A percentile compares a stretch with the other conserved stretches of the same genome.
These are phyloP conservation scores for Zygotorulaspora sp. DNA, from an alignment of 805 yeast species.

Conservation along the genomic window DNA sequence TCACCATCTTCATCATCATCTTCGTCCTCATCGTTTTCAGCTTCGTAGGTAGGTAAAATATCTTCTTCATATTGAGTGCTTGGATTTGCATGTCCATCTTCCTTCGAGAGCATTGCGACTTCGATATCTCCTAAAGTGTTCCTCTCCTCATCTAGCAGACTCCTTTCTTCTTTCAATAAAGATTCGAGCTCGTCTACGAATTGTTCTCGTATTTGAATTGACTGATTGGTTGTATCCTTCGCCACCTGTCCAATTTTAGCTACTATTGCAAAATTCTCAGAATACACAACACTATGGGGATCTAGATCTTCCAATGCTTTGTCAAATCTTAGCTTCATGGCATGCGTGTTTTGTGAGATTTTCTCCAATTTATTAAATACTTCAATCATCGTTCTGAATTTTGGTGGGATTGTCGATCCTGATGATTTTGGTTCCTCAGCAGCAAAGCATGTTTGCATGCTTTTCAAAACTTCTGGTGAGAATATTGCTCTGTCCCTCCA, in stretches of 20 bases:
- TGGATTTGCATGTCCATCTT: conserved; percentile 16
- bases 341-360: conserved; percentile 22
- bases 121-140: conserved; percentile 27
- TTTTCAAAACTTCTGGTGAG: conserved; percentile 29
- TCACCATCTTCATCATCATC: conserved; percentile 23
- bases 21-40: conserved; percentile 20
- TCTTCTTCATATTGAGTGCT: conserved; percentile 15
- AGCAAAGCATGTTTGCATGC: conserved; percentile 27
- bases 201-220: conserved; percentile 28
- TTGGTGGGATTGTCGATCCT: conserved; percentile 34
- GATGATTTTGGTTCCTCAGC: conserved; percentile 16
- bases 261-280: conserved; percentile 32
- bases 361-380: conserved; percentile 22
- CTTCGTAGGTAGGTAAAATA: conserved; percentile 32
- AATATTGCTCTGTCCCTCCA: conserved; percentile 63
- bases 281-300: conserved; percentile 27
- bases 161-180: conserved; percentile 25
- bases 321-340: conserved; percentile 30
- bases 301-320: conserved; percentile 27
- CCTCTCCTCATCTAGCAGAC: conserved; percentile 29
- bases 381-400: conserved; percentile 29
- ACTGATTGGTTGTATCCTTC: conserved; percentile 29
- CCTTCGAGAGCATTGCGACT: conserved; percentile 24
- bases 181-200: conserved; percentile 25
- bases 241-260: conserved; percentile 31